Base-by-base conservation (phyloP, 108 stramenopile species). In the Chaetoceros muelleri region DNA sequence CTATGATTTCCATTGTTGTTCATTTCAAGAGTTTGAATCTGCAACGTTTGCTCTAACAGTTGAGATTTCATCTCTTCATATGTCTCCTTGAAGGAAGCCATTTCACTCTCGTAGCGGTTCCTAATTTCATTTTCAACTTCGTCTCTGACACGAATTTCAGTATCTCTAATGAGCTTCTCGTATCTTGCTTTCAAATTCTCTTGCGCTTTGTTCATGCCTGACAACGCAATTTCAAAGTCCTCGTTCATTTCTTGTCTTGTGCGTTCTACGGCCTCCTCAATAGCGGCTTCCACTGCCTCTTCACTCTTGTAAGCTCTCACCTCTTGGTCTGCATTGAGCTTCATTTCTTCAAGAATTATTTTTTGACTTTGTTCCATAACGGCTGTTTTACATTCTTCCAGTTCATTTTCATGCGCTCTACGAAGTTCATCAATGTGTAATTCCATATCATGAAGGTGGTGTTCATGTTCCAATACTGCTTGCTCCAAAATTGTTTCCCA, bases 181-280 rank as follows among this genome's bases (percentile, higher is more conserved):
- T 40, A 40, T 13, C 34, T 5, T 40, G 5, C 8, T 13, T 40
- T 40, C 13, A 40, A 13, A 5, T 40, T 13, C 13, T 40, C 34
- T 40, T 40, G 34, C 13, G 34, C 13, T 13, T 40, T 5, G 8
- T 40, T 40, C 34, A 40, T 40, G 8, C 34, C 34, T 40, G 5
- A 5, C 8, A 40, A 13, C 13, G 34, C 34, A 40, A 40, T 13
- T 13, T 40, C 34, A 40, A 40, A 40, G 34, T 40, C 34, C 50
- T 58, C 57, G 27, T 21, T 46, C 22, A 46, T 48, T 58, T 58
- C 24, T 56, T 31, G 2, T 40, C 2, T 8, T 48, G 19, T 8
- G 1, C 17, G 46, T 48, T 1, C 25, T 7, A 23, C 18, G 22
- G 25, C 24, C 26, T 47, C 58, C 17, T 47, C 58, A 20, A 24